Base-by-base conservation (phyloP, 2,329 filamentous ascomycete species). In the Aureobasidium sp. region DNA sequence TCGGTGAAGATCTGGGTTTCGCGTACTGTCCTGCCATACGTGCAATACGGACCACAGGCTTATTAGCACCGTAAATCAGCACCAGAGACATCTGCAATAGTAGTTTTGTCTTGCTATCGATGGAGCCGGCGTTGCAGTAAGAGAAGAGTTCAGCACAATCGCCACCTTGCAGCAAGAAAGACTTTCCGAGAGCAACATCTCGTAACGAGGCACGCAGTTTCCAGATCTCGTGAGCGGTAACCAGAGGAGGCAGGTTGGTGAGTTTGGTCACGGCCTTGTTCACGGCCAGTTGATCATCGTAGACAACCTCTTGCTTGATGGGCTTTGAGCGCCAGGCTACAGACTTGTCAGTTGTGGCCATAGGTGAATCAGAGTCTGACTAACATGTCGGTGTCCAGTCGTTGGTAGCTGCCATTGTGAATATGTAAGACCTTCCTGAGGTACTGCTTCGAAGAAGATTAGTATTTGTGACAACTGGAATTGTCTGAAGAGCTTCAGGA, bases 21-120 rank as follows among this genome's bases (percentile, higher is more conserved):
- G 96, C 96, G 75, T 97, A 99, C 84, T 99, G 96, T 4, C 96
- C 96, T 18, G 96, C 96, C 90, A 98, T 98, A 67, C 96, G 90
- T 20, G 94, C 96, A 74, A 99, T 97, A 71, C 96, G 90, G 55
- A 99, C 94, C 6, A 99, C 94, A 8, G 93, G 93, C 74, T 91
- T 90, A 73, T 91, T 90, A 29, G 86, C 85, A 43, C 93, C 96
- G 91, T 95, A 98, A 77, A 98, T 95, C 67, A 99, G 85, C 1
- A 99, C 93, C 72, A 99, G 83, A 71, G 93, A 97, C 95, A 99
- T 98, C 82, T 99, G 96, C 67, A 99, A 84, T 36, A 99, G 87
- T 31, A 99, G 88, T 82, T 98, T 98, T 79, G 98, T 94, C 85
- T 98, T 99, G 69, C 93, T 92, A 81, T 98, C 94, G 72, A 99